Evolutionary conservation across 495 filamentous ascomycete genomes (phyloP).

Genomic region (Aspergillus coremiiformis): DNA sequence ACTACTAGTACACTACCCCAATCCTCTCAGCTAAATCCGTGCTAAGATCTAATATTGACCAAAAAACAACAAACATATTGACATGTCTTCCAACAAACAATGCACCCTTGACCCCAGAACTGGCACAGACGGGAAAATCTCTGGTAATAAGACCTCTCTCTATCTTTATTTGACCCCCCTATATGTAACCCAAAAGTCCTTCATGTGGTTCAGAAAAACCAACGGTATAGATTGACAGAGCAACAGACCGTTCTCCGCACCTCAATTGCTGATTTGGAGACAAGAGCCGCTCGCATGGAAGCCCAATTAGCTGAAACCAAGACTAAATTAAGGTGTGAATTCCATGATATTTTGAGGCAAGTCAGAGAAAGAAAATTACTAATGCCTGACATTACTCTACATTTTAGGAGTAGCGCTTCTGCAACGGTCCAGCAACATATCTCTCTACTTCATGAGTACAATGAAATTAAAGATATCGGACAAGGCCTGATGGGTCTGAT

Average conservation of each 20-base stretch:
- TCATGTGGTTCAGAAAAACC: background rate
- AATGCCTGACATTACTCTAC: background rate
- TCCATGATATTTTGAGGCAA: background rate
- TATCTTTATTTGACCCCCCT: background rate
- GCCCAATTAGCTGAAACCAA: constrained; percentile 25
- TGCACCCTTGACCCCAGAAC: no score
- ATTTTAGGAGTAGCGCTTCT: constrained; percentile 25
- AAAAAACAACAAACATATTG: no score
- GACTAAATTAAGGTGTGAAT: constrained; percentile 31
- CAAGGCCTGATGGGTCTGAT: constrained; percentile 67
- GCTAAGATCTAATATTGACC: no score
- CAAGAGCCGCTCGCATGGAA: constrained; percentile 24
- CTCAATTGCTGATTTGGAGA: constrained; percentile 32
- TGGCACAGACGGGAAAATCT: no score
- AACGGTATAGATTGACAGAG: background rate
- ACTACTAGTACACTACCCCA: no score
- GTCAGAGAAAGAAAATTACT: background rate
- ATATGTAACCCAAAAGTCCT: background rate
- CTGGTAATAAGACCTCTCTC: no score
- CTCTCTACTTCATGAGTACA: constrained; percentile 63
- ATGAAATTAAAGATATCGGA: constrained; percentile 69
- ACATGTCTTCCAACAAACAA: no score
- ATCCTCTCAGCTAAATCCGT: no score
- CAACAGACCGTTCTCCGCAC: constrained; percentile 22
- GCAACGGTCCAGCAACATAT: constrained; percentile 59